phyloP scores from a whole-genome alignment of 192 early-diverging fungal genomes.

The Obelidium mucronatum region DNA sequence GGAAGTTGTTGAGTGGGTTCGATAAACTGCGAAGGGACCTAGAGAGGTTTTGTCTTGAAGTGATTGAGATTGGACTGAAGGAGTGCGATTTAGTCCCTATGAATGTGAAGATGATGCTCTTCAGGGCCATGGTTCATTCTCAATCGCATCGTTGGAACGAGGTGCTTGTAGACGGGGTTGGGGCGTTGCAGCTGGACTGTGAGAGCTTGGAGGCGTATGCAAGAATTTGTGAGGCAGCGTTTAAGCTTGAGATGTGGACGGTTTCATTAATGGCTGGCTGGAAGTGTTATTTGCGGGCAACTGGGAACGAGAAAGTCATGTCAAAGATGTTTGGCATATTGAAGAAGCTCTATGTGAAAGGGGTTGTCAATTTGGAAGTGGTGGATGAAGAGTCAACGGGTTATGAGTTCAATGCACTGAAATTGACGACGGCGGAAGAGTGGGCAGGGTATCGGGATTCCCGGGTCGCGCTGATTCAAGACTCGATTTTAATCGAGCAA shows the following conservation, averaged over 20 bases:
- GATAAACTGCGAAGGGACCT: neutral
- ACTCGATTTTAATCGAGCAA: neutral
- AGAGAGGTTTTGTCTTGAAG: slow-evolving; percentile 15
- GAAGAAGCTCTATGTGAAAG: slow-evolving; percentile 25
- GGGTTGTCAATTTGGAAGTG: slow-evolving; percentile 14
- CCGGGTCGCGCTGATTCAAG: neutral
- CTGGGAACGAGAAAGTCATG: neutral
- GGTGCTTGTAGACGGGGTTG: neutral
- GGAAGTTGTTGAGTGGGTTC: neutral
- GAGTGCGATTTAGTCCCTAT: neutral
- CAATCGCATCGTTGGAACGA: slow-evolving; percentile 5
- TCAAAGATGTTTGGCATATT: neutral
- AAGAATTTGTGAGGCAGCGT: slow-evolving; percentile 7
- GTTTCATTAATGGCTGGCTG: slow-evolving; percentile 7
- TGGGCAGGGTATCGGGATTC: neutral
- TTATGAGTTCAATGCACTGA: neutral
- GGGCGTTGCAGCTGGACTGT: neutral
- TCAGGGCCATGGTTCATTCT: slow-evolving; percentile 24
- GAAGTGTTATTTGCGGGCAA: neutral
- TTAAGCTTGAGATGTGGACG: slow-evolving; percentile 2
- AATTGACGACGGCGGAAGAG: neutral
- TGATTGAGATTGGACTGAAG: neutral
- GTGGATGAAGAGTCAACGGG: neutral
- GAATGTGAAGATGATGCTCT: neutral
- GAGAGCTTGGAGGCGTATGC: neutral